Base-by-base conservation (phyloP, 75 land plant genomes). In the Isoetes taiwanensis region DNA sequence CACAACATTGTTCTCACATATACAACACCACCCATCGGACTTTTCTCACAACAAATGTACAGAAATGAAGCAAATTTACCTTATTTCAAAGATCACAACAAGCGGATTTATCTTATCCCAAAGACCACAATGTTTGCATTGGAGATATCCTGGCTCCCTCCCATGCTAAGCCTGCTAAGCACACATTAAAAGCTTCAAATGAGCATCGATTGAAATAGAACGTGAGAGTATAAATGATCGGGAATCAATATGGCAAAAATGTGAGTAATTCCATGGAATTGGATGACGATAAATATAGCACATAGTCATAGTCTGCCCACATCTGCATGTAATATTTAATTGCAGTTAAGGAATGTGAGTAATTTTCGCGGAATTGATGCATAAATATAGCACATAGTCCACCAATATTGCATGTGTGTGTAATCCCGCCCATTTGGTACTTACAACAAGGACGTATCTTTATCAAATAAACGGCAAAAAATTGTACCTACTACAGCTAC, bases 261-360 rank as follows among this genome's bases (percentile, higher is more conserved):
- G 75, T 52, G 55, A 30, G 35, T 72, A 72, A 29, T 54, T 52
- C 3, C 42, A 25, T 28, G 46, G 21, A 34, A 72, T 72, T 12
- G 41, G 14, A 28, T 68, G 39, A 34, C 75, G 75, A 53, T 72
- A 72, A 20, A 72, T 41, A 56, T 72, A 72, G 50, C 75, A 72
- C 72, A 72, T 72, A n/a, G n/a, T n/a, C n/a, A n/a, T n/a, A 1
- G 31, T 54, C 26, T 38, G 28, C 25, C 75, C 75, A 72, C 75
- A 72, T 24, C 65, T 61, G 34, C 75, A 72, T 29, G 59, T 69
- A 26, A 72, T 56, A n/a, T n/a, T n/a, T n/a, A n/a, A n/a, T n/a
- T n/a, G n/a, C n/a, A n/a, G n/a, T n/a, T n/a, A n/a, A n/a, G n/a
- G n/a, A n/a, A n/a, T n/a, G n/a, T n/a, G n/a, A n/a, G n/a, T n/a